Evolutionary conservation across 2,329 filamentous ascomycete genomes (phyloP), one percentile per base, ranked within the genome.

Genomic region (Lasiodiplodia sp.): DNA sequence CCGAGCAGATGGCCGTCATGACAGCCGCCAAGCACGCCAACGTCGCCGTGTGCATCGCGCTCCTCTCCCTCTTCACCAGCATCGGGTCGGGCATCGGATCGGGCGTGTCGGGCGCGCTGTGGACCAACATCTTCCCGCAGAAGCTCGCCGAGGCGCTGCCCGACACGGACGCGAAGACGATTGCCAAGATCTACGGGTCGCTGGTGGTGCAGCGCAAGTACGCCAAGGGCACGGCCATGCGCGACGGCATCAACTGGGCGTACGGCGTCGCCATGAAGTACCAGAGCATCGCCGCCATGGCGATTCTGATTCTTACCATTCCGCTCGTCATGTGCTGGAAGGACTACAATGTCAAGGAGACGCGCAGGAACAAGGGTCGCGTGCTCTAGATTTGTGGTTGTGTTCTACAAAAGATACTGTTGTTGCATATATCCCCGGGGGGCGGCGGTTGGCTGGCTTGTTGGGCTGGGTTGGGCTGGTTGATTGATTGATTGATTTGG

Each of bases 81-180:
- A 84, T 91, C 71, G 89, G 77, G 12, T 70, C 70, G n/a, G 73
- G 75, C 2, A 72, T 78, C 40, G 77, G 77, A 3, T 70, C 65
- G 2, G 84, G 88, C 2, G 82, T 91, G 56, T 84, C 88, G 0
- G 84, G 84, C 0, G 88, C 88, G 6, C 86, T 91, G 69, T 91
- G 88, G 88, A 87, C 85, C 0, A 81, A 84, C 67, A 82, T 84
- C 1, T 84, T 91, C 68, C 84, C 83, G 2, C 76, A 81, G 31
- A 83, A 83, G 28, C 79, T 90, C n/a, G 72, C 68, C 34, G 55
- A 69, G 63, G 31, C 7, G 31, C 31, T 34, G 31, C 31, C 31
- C 7, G 31, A 10, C 31, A 8, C 31, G 7, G 7, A 8, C 31
- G 31, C 31, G 7, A 34, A 34, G 31, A 34, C 31, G 7, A 34